Evolutionary conservation across 805 yeast genomes (phyloP).

Genomic region (Wickerhamomyces chambardii): DNA sequence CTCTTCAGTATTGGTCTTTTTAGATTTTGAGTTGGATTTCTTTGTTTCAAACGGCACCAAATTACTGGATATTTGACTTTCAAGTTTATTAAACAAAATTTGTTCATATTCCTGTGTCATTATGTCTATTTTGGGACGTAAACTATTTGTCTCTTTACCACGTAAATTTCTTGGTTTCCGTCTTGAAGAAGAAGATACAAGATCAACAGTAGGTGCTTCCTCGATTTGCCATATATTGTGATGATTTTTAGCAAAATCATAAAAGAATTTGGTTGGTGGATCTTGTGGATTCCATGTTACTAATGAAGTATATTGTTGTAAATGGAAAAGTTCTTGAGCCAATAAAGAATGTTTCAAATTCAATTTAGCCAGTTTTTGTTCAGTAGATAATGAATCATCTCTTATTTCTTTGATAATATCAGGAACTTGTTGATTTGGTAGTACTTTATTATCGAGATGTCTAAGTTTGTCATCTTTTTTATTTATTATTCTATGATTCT

Average conservation of each 20-base stretch:
- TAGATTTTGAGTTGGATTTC: too few species aligned
- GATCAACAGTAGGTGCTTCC: too few species aligned
- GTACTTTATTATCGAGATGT: too few species aligned
- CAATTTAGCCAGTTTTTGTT: constrained; percentile 31
- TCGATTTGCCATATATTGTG: constrained; percentile 17
- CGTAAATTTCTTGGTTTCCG: constrained; percentile 15
- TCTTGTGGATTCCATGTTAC: constrained; percentile 52
- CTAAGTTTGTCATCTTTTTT: too few species aligned
- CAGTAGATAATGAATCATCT: constrained; percentile 2
- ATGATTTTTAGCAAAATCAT: constrained; percentile 19
- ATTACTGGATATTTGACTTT: too few species aligned
- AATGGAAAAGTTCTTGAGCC: constrained; percentile 55
- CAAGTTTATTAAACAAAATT: too few species aligned
- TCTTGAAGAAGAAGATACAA: too few species aligned
- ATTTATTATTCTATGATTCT: too few species aligned
- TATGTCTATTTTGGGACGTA: not conserved
- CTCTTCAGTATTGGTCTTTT: too few species aligned
- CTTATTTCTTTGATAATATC: not conserved
- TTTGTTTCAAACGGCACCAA: too few species aligned
- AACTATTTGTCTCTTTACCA: not conserved
- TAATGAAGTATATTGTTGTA: constrained; percentile 50
- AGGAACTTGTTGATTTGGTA: too few species aligned
- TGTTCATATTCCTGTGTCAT: not conserved
- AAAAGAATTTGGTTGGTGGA: constrained; percentile 23
- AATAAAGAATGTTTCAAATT: constrained; percentile 36